Evolutionary conservation across 371 early-diverging fungal genomes (phyloP), one percentile per base, ranked within the genome.

Genomic region (Paraphysoderma sedebokerense): DNA sequence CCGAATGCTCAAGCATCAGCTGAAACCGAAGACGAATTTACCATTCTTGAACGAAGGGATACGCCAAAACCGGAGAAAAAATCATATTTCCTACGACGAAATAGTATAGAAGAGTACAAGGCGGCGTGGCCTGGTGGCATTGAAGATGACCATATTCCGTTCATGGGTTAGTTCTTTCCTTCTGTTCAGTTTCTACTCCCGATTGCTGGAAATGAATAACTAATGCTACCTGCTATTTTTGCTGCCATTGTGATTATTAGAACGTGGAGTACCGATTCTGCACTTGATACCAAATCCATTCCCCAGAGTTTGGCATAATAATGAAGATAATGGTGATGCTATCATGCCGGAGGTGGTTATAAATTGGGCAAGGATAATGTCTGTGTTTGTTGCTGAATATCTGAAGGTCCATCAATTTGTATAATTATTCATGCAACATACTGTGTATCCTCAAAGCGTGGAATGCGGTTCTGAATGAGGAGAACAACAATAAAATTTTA

Each of bases 141-240:
- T 34, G 79, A 79, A 44, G 97, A 96, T 57, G 97, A 97, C 59
- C 97, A 97, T 63, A 49, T 75, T 12, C 96, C 97, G 3, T 97
- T 97, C 60, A n/a, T n/a, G n/a, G n/a, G n/a, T n/a, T n/a, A n/a
- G n/a, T n/a, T n/a, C n/a, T n/a, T n/a, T n/a, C n/a, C n/a, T n/a
- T n/a, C n/a, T n/a, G n/a, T n/a, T n/a, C n/a, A n/a, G n/a, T n/a
- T n/a, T n/a, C n/a, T n/a, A n/a, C n/a, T n/a, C n/a, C n/a, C n/a
- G n/a, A n/a, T n/a, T n/a, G n/a, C n/a, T n/a, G n/a, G n/a, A n/a
- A n/a, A n/a, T n/a, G n/a, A n/a, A n/a, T n/a, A n/a, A n/a, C n/a
- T n/a, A n/a, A n/a, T n/a, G n/a, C n/a, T n/a, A n/a, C n/a, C n/a
- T n/a, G n/a, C n/a, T n/a, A n/a, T n/a, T n/a, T n/a, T n/a, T n/a